phyloP scores from a whole-genome alignment of 2,329 filamentous ascomycete species.

The Furcasterigmium furcatum region DNA sequence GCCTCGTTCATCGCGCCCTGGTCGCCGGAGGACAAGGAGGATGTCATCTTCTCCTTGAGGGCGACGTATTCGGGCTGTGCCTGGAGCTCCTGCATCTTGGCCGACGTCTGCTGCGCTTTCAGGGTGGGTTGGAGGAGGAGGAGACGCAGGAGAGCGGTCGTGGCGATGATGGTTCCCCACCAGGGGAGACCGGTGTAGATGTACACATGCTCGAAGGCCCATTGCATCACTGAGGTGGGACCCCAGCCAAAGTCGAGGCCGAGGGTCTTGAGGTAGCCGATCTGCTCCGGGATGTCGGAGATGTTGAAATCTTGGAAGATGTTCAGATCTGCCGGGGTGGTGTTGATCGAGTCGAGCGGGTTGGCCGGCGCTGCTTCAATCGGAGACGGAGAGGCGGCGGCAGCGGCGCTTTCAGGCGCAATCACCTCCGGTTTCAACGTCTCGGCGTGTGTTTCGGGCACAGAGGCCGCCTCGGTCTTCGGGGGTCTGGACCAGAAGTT shows the following conservation, averaged over 20 bases:
- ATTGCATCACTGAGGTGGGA: constrained; percentile 70
- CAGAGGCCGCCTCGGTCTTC: neutral
- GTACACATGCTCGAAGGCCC: constrained; percentile 77
- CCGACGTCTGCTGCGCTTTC: constrained; percentile 56
- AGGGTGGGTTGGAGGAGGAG: constrained; percentile 65
- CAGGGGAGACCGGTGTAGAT: constrained; percentile 73
- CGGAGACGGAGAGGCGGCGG: constrained; percentile 13
- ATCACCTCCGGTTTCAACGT: constrained; percentile 10
- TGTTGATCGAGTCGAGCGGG: constrained; percentile 23
- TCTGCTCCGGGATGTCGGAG: constrained; percentile 64
- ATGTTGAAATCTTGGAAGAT: constrained; percentile 35
- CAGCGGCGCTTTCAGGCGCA: constrained; percentile 8
- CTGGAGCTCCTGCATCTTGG: constrained; percentile 57
- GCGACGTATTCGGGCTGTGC: constrained; percentile 48
- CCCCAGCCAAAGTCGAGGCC: constrained; percentile 89
- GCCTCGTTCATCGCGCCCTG: constrained; percentile 41
- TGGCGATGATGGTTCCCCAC: constrained; percentile 70
- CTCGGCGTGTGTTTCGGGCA: constrained; percentile 9
- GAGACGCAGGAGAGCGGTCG: constrained; percentile 62
- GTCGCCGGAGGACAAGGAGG: constrained; percentile 43
- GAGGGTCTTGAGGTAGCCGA: constrained; percentile 79
- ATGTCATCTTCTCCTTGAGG: constrained; percentile 47
- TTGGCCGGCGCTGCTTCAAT: constrained; percentile 6
- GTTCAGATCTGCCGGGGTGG: constrained; percentile 12
- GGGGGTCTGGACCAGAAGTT: constrained; percentile 8